Percentiles rank a stretch among this genome's conserved stretches.
phyloP scores from a whole-genome alignment of 2,329 filamentous ascomycete species.

The Elsinoe batatas region DNA sequence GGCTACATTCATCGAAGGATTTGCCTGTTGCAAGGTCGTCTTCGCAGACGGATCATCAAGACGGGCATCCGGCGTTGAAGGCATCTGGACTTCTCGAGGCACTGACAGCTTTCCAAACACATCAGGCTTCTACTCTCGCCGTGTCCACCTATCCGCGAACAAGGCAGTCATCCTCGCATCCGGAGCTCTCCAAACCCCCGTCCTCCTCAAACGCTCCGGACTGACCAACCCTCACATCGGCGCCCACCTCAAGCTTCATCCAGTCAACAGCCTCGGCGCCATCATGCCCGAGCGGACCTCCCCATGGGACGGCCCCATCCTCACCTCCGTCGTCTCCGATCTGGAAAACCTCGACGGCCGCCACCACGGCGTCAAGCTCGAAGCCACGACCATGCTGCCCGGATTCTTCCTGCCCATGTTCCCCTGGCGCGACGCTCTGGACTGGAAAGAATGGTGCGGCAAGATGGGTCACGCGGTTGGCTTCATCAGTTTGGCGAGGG shows the following conservation, averaged over 20 bases:
- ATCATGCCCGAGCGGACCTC: slow-evolving; percentile 60
- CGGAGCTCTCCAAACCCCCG: slow-evolving; percentile 66
- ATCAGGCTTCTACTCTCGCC: slow-evolving; percentile 32
- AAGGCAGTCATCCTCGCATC: slow-evolving; percentile 63
- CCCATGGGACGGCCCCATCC: slow-evolving; percentile 59
- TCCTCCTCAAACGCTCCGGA: slow-evolving; percentile 68
- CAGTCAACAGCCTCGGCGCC: slow-evolving; percentile 47
- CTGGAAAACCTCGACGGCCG: slow-evolving; percentile 72
- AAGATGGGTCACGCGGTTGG: slow-evolving; percentile 59
- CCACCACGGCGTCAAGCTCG: slow-evolving; percentile 75
- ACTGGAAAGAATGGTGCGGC: slow-evolving; percentile 62
- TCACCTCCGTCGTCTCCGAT: slow-evolving; percentile 66
- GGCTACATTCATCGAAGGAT: slow-evolving; percentile 75
- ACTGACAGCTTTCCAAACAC: slow-evolving; percentile 30
- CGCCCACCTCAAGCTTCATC: slow-evolving; percentile 71
- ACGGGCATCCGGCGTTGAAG: slow-evolving; percentile 60
- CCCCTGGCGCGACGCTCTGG: slow-evolving; percentile 57
- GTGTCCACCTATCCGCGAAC: slow-evolving; percentile 65
- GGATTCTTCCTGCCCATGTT: slow-evolving; percentile 52
- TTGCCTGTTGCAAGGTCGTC: slow-evolving; percentile 58
- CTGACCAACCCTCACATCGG: slow-evolving; percentile 75
- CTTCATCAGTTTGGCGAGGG: slow-evolving; percentile 65
- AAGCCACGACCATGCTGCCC: slow-evolving; percentile 67
- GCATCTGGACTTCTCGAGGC: slow-evolving; percentile 62
- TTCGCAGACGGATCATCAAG: slow-evolving; percentile 46